phyloP scores from a whole-genome alignment of 495 filamentous ascomycete species.

The Parathielavia hyrcaniae region DNA sequence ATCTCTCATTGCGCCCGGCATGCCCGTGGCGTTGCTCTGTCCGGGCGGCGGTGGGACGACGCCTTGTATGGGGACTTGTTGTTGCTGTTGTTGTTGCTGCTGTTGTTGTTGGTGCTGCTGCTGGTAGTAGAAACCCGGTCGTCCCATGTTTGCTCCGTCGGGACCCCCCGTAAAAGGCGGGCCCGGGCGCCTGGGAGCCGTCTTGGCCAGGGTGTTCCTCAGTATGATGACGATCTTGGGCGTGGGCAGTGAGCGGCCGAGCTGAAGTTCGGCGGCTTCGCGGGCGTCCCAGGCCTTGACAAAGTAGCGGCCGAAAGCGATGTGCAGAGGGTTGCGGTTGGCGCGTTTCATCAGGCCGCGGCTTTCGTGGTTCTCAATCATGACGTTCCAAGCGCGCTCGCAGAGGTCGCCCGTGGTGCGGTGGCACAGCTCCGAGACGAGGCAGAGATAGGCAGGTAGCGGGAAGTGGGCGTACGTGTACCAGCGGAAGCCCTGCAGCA shows the following conservation, averaged over 20 bases:
- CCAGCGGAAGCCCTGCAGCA: conserved; percentile 46
- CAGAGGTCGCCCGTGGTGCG: conserved; percentile 45
- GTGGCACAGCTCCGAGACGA: conserved; percentile 44
- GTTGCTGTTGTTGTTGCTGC: not conserved
- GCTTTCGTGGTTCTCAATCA: conserved; percentile 45
- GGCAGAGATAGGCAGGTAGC: conserved; percentile 49
- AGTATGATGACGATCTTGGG: conserved; percentile 41
- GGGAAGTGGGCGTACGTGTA: conserved; percentile 49
- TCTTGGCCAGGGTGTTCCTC: conserved; percentile 29
- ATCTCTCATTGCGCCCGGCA: not conserved
- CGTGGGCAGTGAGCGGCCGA: conserved; percentile 35
- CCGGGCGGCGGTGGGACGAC: not conserved
- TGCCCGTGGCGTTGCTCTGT: not conserved
- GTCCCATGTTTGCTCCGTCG: not conserved
- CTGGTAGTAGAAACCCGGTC: not conserved
- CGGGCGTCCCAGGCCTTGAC: conserved; percentile 51
- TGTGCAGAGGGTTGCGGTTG: conserved; percentile 46
- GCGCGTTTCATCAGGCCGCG: conserved; percentile 36
- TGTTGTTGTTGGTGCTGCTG: not conserved
- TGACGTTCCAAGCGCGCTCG: conserved; percentile 49
- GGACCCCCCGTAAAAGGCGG: not conserved
- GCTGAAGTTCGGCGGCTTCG: conserved; percentile 38
- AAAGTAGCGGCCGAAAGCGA: conserved; percentile 45
- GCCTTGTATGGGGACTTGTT: not conserved
- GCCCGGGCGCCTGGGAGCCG: conserved; percentile 16